These are phyloP conservation scores for Phytophthora citrophthora DNA, from an alignment of 352 stramenopile species.

Conservation along the genomic window DNA sequence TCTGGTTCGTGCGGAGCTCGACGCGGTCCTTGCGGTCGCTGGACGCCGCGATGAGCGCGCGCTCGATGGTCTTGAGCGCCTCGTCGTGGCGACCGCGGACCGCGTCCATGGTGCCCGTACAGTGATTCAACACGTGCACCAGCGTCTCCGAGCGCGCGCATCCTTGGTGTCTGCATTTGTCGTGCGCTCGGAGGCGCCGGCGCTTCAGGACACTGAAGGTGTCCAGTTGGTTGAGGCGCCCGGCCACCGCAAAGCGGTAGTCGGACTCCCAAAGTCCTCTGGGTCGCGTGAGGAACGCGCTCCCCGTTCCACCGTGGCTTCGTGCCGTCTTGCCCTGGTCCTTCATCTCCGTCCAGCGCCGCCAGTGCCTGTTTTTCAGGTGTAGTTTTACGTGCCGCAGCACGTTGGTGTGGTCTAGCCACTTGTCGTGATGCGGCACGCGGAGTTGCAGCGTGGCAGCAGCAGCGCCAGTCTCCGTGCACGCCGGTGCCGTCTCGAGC, in stretches of 20 bases:
- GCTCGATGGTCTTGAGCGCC: conserved; percentile 21
- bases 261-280: conserved; percentile 16
- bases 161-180: too few species aligned
- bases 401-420: conserved; percentile 4
- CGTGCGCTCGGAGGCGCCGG: conserved; percentile 1
- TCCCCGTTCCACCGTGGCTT: conserved; percentile 2
- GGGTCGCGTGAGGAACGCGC: conserved; percentile 14
- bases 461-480: neutral
- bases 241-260: conserved; percentile 21
- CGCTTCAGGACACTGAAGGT: conserved; percentile 7
- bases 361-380: conserved; percentile 10
- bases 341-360: neutral
- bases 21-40: neutral
- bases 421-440: conserved; percentile 12
- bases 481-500: neutral
- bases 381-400: conserved; percentile 26
- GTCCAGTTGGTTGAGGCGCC: conserved; percentile 14
- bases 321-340: conserved; percentile 15
- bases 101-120: conserved; percentile 8
- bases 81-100: conserved; percentile 12
- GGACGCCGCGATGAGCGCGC: conserved; percentile 1
- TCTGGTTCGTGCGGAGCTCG: conserved; percentile 23
- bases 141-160: too few species aligned
- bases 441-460: conserved; percentile 4
- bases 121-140: conserved; percentile 21